Conservation (phyloP, 2,329 filamentous ascomycete species). For the Fusarium virguliforme region DNA sequence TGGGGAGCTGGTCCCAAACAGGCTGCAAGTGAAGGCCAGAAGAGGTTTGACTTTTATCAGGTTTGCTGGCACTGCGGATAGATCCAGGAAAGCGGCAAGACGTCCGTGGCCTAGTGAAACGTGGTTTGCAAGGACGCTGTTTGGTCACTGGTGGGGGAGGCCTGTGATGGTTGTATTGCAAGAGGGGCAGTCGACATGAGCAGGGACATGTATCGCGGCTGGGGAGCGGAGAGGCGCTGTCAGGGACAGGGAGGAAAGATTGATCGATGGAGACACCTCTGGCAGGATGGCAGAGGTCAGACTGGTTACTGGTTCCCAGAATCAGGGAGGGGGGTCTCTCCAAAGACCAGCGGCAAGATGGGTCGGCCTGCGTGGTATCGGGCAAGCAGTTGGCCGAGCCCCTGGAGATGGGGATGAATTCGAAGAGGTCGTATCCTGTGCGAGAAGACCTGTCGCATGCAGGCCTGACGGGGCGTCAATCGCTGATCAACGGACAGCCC, state of each 20-base stretch:
- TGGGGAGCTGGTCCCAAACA: conserved; percentile 11
- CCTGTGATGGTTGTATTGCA: conserved; percentile 42
- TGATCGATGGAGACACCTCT: conserved; percentile 47
- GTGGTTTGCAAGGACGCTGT: conserved; percentile 43
- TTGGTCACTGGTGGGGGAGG: conserved; percentile 41
- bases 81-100: conserved; percentile 42
- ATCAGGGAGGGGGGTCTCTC: conserved; percentile 44
- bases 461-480: conserved; percentile 49
- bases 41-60: conserved; percentile 25
- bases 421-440: conserved; percentile 44
- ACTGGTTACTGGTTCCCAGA: conserved; percentile 38
- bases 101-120: conserved; percentile 39
- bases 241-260: conserved; percentile 45
- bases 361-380: conserved; percentile 35
- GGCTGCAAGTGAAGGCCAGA: conserved; percentile 14
- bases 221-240: conserved; percentile 41
- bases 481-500: conserved; percentile 48
- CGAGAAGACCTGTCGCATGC: conserved; percentile 45
- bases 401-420: conserved; percentile 43
- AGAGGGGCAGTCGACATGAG: conserved; percentile 40
- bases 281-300: conserved; percentile 41
- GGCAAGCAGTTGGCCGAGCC: conserved; percentile 41
- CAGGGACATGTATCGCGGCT: conserved; percentile 45
- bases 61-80: conserved; percentile 30
- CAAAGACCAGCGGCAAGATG: conserved; percentile 34